phyloP scores from a whole-genome alignment of 768 basidiomycete genomes.

The Cystobasidium onofrii region DNA sequence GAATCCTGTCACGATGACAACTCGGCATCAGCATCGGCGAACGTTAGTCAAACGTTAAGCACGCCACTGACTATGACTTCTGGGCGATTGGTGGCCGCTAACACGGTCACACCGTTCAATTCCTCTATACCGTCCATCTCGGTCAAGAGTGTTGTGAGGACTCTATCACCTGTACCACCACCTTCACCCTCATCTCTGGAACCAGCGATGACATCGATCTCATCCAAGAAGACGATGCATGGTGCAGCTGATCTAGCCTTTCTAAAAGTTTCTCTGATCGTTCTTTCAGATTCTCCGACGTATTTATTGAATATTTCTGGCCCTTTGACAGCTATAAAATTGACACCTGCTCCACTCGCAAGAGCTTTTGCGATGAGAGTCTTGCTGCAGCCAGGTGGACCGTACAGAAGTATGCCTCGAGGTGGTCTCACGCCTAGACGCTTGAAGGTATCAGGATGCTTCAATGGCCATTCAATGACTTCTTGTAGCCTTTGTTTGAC shows the following conservation, averaged over 20 bases:
- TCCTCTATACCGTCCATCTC: conserved; percentile 99
- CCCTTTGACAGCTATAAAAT: conserved; percentile 94
- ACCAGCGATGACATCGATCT: conserved; percentile 86
- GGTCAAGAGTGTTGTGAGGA: conserved; percentile 83
- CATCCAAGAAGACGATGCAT: conserved; percentile 98
- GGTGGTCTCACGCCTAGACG: conserved; percentile 81
- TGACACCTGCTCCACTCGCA: conserved; percentile 86
- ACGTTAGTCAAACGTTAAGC: neutral
- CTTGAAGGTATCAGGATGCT: conserved; percentile 75
- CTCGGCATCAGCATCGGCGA: neutral
- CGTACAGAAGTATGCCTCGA: conserved; percentile 81
- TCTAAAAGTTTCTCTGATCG: conserved; percentile 86
- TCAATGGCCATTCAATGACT: conserved; percentile 88
- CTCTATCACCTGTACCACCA: conserved; percentile 63
- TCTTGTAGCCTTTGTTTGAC: conserved; percentile 81
- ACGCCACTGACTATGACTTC: conserved; percentile 67
- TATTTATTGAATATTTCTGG: conserved; percentile 95
- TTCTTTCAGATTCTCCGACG: conserved; percentile 92
- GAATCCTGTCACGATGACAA: conserved; percentile 58
- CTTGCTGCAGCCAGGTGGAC: conserved; percentile 96
- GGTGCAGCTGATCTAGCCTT: conserved; percentile 91
- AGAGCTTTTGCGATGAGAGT: conserved; percentile 85
- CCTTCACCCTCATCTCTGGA: conserved; percentile 60
- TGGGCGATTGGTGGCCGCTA: conserved; percentile 93
- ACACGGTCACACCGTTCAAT: conserved; percentile 82